A percentile compares a stretch with the other conserved stretches of the same genome.
Evolutionary conservation across 1,139 yeast species (phyloP).

Genomic region (Yamadazyma spencermartinsiae): DNA sequence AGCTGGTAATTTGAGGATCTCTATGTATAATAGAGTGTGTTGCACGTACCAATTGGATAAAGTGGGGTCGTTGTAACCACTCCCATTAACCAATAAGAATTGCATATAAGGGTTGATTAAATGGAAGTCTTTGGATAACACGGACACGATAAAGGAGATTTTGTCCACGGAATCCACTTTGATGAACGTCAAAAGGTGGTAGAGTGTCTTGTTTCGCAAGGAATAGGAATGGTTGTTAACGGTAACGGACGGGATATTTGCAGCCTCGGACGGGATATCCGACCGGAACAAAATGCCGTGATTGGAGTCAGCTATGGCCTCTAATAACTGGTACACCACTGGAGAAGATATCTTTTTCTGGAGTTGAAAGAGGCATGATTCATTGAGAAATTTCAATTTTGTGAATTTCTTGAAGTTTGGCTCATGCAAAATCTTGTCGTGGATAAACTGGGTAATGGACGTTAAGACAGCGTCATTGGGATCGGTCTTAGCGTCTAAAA

Average conservation of each 20-base stretch:
- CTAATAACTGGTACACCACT: slow-evolving; percentile 28
- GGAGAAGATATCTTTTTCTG: slow-evolving; percentile 50
- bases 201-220: slow-evolving; percentile 66
- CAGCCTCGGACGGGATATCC: slow-evolving; percentile 10
- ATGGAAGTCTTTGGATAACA: slow-evolving; percentile 62
- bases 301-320: slow-evolving; percentile 55
- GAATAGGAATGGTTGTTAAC: slow-evolving; percentile 53
- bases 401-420: slow-evolving; percentile 62
- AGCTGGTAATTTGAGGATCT: slow-evolving; percentile 62
- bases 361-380: slow-evolving; percentile 64
- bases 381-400: slow-evolving; percentile 77
- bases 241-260: slow-evolving; percentile 27
- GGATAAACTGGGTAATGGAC: slow-evolving; percentile 50
- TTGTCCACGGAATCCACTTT: slow-evolving; percentile 76
- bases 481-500: slow-evolving; percentile 18
- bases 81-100: slow-evolving; percentile 54
- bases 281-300: slow-evolving; percentile 60
- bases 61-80: slow-evolving; percentile 69
- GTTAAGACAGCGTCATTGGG: slow-evolving; percentile 57
- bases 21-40: slow-evolving; percentile 60
- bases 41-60: slow-evolving; percentile 83
- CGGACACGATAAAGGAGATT: slow-evolving; percentile 51
- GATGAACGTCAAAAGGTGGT: slow-evolving; percentile 59
- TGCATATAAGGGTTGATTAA: slow-evolving; percentile 71
- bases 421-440: slow-evolving; percentile 56